These are phyloP conservation scores for Candida vaughaniae DNA, from an alignment of 805 yeast genomes.

Conservation along the genomic window DNA sequence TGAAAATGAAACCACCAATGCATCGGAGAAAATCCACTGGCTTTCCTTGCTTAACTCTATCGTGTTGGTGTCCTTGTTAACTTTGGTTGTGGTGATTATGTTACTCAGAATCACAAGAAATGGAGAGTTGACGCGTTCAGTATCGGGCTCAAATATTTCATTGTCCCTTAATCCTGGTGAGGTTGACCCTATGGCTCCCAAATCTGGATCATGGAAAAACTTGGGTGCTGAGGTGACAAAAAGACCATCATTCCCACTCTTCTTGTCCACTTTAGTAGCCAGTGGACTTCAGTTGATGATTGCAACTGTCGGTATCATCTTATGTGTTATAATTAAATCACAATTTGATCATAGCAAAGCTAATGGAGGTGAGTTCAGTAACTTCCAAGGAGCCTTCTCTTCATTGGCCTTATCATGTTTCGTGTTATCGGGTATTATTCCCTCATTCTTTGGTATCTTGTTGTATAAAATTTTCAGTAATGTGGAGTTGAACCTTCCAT, in stretches of 20 bases:
- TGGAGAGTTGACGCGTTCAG: conserved; percentile 5
- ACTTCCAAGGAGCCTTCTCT: conserved; percentile 60
- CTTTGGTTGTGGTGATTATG: conserved; percentile 65
- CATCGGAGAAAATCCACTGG: conserved; percentile 64
- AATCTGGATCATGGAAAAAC: conserved; percentile 47
- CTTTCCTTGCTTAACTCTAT: conserved; percentile 70
- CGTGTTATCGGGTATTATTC: conserved; percentile 67
- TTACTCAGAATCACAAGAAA: conserved; percentile 49
- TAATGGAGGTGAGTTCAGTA: conserved; percentile 51
- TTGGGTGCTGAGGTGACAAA: conserved; percentile 54
- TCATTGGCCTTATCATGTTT: conserved; percentile 60
- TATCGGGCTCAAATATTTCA: conserved; percentile 11
- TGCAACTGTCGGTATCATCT: conserved; percentile 60
- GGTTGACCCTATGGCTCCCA: conserved; percentile 5
- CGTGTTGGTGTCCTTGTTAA: conserved; percentile 58
- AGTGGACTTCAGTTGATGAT: conserved; percentile 74
- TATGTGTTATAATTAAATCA: conserved; percentile 45
- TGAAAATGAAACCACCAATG: conserved; percentile 48
- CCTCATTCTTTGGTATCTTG: conserved; percentile 71
- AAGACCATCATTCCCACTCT: conserved; percentile 47
- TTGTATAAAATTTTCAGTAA: conserved; percentile 56
- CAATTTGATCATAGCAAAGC: conserved; percentile 18
- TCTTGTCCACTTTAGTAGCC: conserved; percentile 60
- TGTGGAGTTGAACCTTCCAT: conserved; percentile 27
- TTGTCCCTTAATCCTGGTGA: conserved; percentile 3